Evolutionary conservation across 75 land plant species (phyloP).

Genomic region (Sequoia sempervirens): DNA sequence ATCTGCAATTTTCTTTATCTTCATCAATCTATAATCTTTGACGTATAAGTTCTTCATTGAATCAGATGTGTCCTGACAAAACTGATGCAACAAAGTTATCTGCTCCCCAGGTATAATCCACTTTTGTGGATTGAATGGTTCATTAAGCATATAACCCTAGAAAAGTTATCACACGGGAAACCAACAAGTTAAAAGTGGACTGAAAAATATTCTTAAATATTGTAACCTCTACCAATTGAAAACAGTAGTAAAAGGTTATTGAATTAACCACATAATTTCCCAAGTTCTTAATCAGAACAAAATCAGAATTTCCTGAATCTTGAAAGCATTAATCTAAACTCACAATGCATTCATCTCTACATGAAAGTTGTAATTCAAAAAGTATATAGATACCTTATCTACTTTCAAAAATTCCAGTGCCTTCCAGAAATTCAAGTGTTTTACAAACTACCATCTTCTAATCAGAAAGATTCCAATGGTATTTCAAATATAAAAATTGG

Average conservation of each 20-base stretch:
- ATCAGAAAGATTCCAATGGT: neutral
- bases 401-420: neutral
- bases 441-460: neutral
- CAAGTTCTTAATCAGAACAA: neutral
- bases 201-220: neutral
- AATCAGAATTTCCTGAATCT: neutral
- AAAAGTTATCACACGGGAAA: constrained; percentile 3
- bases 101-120: constrained; percentile 69
- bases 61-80: constrained; percentile 2
- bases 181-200: neutral
- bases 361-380: neutral
- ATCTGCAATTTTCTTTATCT: constrained; percentile 66
- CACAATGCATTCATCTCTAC: neutral
- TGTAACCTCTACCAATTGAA: neutral
- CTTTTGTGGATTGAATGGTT: constrained; percentile 45
- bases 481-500: neutral
- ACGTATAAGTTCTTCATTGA: constrained; percentile 22
- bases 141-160: constrained; percentile 66
- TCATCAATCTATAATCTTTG: constrained; percentile 30
- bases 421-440: neutral
- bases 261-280: neutral
- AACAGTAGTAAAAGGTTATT: neutral
- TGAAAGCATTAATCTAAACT: neutral
- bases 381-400: neutral
- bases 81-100: neutral